Conservation (phyloP, 108 stramenopile genomes). For the Pseudonitzschia multiseries region DNA sequence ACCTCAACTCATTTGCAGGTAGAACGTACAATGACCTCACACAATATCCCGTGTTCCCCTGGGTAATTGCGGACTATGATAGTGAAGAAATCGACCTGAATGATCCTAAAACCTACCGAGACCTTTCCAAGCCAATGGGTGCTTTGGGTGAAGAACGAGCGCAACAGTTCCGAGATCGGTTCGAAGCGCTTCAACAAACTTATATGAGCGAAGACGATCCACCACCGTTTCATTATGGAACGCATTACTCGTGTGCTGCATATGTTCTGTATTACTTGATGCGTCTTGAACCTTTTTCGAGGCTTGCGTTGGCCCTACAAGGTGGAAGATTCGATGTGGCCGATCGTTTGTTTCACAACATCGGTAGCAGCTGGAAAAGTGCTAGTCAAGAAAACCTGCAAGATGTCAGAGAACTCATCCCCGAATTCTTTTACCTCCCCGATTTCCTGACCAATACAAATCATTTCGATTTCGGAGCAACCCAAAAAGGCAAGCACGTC, state of each 20-base stretch:
- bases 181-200: conserved; percentile 79
- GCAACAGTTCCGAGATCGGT: conserved; percentile 88
- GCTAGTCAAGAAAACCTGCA: conserved; percentile 86
- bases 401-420: conserved; percentile 98
- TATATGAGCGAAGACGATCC: conserved; percentile 79
- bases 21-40: conserved; percentile 95
- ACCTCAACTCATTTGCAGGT: conserved; percentile 96
- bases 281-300: conserved; percentile 93
- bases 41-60: conserved; percentile 99
- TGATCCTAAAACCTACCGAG: conserved; percentile 88
- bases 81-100: conserved; percentile 91
- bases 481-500: conserved; percentile 76
- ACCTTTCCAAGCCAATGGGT: conserved; percentile 96
- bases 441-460: conserved; percentile 91
- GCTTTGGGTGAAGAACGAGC: conserved; percentile 83
- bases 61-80: conserved; percentile 96
- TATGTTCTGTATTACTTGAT: conserved; percentile 96
- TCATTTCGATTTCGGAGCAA: conserved; percentile 86
- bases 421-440: conserved; percentile 96
- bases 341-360: conserved; percentile 94
- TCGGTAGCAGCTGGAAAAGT: conserved; percentile 86
- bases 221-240: conserved; percentile 97
- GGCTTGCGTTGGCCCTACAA: conserved; percentile 90
- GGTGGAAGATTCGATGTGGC: conserved; percentile 96
- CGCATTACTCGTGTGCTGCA: conserved; percentile 95